Base-by-base conservation (phyloP, 768 basidiomycete genomes). In the Tylopilus sp. region DNA sequence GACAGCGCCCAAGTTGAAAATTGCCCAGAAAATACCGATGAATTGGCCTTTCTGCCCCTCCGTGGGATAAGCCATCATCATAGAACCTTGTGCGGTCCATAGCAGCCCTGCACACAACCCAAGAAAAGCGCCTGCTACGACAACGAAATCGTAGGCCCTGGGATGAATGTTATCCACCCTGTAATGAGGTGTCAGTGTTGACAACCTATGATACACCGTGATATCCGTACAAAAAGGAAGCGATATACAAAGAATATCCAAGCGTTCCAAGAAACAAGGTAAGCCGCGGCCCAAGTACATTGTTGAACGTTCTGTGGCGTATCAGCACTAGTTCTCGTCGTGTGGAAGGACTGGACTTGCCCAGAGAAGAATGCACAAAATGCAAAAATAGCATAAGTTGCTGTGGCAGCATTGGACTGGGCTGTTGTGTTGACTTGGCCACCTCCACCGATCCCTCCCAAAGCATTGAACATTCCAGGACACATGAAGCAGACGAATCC, bases 41-140 rank as follows among this genome's bases (percentile, higher is more conserved):
- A 78, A 91, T 29, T 70, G 73, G 16, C 89, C 89, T 67, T 92
- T 92, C 65, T 92, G 81, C 42, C 69, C 63, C 65, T 92, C 89
- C 0, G 87, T 89, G 0, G 89, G 87, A 67, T 92, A 92, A 6
- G 87, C 82, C 68, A 93, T 71, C 84, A 92, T 91, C 54, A 92
- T 72, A 17, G 82, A 85, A n/a, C 89, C 91, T 62, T 92, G 89
- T 0, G 89, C 87, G 1, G 89, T 86, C 90, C 90, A 92, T 9
- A 92, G 72, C 40, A 92, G 63, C 16, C 76, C 80, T 14, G 81
- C 89, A 61, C 85, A 88, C 45, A 89, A 56, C 17, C 90, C 90
- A 17, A 91, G 82, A 50, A 88, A 62, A 34, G 85, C 85, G 19
- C 89, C 90, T 3, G 87, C 77, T 17, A 74, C 80, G 57, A 92